Percentiles rank a stretch among this genome's conserved stretches.
Evolutionary conservation across 1,139 yeast genomes (phyloP).

Genomic region (Scheffersomyces insectosa): DNA sequence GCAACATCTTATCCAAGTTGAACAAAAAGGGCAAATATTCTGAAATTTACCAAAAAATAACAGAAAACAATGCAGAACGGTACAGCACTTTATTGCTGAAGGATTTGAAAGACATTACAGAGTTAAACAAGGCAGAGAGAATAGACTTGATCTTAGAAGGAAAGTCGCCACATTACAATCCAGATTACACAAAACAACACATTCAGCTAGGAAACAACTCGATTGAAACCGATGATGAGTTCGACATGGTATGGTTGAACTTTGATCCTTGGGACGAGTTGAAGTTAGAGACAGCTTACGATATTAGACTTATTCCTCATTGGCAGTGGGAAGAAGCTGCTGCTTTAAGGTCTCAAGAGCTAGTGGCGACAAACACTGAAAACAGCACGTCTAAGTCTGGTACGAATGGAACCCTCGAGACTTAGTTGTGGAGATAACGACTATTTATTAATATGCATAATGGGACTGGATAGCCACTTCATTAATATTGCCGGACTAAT

Average conservation of each 20-base stretch:
- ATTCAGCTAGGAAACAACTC: conserved; percentile 39
- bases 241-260: conserved; percentile 47
- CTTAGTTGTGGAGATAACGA: no score
- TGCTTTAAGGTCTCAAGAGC: neutral
- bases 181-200: conserved; percentile 29
- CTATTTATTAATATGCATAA: no score
- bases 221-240: conserved; percentile 42
- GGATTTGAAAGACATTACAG: conserved; percentile 32
- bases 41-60: conserved; percentile 29
- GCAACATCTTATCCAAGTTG: conserved; percentile 5
- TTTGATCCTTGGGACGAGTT: conserved; percentile 58
- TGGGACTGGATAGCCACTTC: no score
- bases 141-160: conserved; percentile 41
- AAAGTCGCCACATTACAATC: conserved; percentile 14
- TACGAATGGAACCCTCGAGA: no score
- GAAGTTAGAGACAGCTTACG: conserved; percentile 39
- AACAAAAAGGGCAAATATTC: conserved; percentile 16
- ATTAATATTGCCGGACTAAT: no score
- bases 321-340: neutral
- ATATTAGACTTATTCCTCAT: conserved; percentile 45
- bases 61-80: conserved; percentile 22
- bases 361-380: no score
- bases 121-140: conserved; percentile 39
- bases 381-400: no score
- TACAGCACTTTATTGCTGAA: conserved; percentile 22